Base-by-base conservation (phyloP, 371 early-diverging fungal species). In the Capillidium heterosporum region DNA sequence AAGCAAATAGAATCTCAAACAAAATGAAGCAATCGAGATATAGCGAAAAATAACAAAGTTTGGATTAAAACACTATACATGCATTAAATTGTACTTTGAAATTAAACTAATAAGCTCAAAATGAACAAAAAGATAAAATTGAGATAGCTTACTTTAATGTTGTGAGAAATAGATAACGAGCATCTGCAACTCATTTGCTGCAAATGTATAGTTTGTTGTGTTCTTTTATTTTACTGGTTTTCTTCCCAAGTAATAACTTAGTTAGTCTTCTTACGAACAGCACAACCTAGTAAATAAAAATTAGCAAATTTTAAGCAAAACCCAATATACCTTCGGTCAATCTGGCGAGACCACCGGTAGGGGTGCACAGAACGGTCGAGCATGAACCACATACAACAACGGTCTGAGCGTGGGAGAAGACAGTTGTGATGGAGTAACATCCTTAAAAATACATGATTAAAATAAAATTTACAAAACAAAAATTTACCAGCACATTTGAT, bases 321-420 rank as follows among this genome's bases (percentile, higher is more conserved):
- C 48, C 28, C 24, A 48, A 21, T 35, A 50, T 71, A 75, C 84
- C 85, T 69, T 90, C 96, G 63, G 93, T 89, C 65, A 97, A 77
- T 57, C 91, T 89, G 61, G 97, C 99, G 66, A 86, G 87, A 65
- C 99, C 99, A 71, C 99, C 99, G 57, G 98, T 95, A 61, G 99
- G 96, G 75, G 94, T 96, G 76, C 94, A 91, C 60, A 99, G 83
- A 54, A 97, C 91, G 56, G 87, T 85, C 53, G 82, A 76, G 82
- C 99, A 99, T 56, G 85, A 81, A 58, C 84, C 75, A 83, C 99
- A 99, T 54, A 87, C 67, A 56, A 97, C 96, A 64, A 95, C 95
- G 58, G 95, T 93, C 72, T 97, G 97, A 60, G 98, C 95, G 76
- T 99, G 99, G 70, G 90, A 89, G 82, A 94, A 99, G 61, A 97